Evolutionary conservation across 208 protist species (phyloP), one percentile per base, ranked within the genome.

Genomic region (Leishmania tarentolae): DNA sequence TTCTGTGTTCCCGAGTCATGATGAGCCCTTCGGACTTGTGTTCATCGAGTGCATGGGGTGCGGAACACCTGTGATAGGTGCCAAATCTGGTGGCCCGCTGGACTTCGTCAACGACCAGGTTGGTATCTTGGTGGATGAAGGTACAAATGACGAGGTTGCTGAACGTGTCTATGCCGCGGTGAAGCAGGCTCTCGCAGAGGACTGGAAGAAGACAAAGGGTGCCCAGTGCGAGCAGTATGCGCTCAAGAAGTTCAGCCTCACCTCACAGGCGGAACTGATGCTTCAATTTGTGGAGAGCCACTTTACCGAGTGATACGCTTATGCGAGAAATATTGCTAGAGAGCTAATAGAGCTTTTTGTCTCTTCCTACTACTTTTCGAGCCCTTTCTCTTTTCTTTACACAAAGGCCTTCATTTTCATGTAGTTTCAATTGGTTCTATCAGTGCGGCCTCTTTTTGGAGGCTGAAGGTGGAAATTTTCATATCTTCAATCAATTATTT

Each of bases 21-120:
- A 95, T 28, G 92, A 95, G 81, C 92, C 92, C 5, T 95, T 95
- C 68, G 92, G 92, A 40, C 85, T 95, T 47, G 92, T 95, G 7
- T 94, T 95, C 80, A 94, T 95, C 73, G 92, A 95, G 78, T 93
- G 90, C 81, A 95, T 95, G 92, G 92, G 89, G 11, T 95, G 92
- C 52, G 92, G 92, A 35, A 95, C 92, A 21, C 92, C 92, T 5
- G 92, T 94, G 42, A 92, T 95, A 44, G 92, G 92, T 69, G 92
- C 92, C 37, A 92, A 94, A 78, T 95, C 92, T 8, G 92, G 92
- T 53, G 92, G 92, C 19, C 92, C 92, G 35, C 83, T 95, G n/a
- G 92, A 95, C 73, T 95, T 95, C 71, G 84, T 95, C 24, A 93
- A 86, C 28, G 84, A 91, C 31, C 80, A 91, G 6, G 92, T 95